These are phyloP conservation scores for Oryza glumipatula DNA, from an alignment of 176 grass and related monocot genomes.

Conservation along the genomic window DNA sequence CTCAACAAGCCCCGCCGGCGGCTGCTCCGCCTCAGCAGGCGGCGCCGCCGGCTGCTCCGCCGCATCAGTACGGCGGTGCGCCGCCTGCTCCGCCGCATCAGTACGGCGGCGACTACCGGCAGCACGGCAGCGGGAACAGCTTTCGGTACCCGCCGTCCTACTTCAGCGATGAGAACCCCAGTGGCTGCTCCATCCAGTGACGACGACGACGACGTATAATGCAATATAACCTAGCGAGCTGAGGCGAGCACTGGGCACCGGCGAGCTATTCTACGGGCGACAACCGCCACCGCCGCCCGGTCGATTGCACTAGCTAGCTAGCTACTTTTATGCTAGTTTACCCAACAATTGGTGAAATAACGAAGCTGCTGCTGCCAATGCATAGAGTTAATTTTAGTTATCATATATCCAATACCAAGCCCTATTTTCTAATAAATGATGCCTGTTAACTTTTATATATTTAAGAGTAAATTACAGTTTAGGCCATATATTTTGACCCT, in stretches of 20 bases:
- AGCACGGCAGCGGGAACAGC: neutral
- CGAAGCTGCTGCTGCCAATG: too few species aligned
- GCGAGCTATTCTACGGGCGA: too few species aligned
- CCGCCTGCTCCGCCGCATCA: neutral
- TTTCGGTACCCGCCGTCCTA: neutral
- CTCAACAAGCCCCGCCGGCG: neutral
- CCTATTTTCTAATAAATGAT: too few species aligned
- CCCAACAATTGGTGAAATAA: too few species aligned
- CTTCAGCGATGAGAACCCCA: slow-evolving; percentile 59
- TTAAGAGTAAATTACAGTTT: too few species aligned
- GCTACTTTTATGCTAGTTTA: too few species aligned
- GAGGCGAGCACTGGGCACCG: too few species aligned
- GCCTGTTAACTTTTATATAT: too few species aligned
- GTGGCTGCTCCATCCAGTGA: slow-evolving; percentile 47
- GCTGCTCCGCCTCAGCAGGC: neutral
- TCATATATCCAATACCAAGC: too few species aligned
- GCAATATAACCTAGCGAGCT: neutral
- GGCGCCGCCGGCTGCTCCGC: neutral
- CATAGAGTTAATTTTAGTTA: too few species aligned
- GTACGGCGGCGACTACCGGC: neutral
- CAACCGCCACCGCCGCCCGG: too few species aligned
- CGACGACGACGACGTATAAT: neutral
- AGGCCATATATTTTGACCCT: too few species aligned
- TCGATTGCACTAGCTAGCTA: neutral
- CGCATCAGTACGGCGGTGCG: neutral